Conservation (phyloP, 164 flowering plant species). For the Macadamia integrifolia region DNA sequence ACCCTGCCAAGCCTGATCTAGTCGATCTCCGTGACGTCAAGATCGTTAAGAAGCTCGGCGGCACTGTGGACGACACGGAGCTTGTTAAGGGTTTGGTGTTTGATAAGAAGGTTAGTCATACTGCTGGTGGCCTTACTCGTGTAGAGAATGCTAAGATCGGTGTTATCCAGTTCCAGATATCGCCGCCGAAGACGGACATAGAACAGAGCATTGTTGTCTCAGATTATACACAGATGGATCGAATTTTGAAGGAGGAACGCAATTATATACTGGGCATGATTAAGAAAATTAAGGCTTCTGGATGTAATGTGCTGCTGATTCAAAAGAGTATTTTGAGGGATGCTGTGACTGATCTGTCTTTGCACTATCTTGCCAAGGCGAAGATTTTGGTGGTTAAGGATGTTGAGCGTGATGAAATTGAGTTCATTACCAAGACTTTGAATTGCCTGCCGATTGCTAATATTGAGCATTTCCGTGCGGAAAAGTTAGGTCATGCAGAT, state of each 20-base stretch:
- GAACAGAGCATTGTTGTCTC: conserved; percentile 92
- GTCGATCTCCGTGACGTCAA: conserved; percentile 79
- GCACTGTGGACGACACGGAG: conserved; percentile 90
- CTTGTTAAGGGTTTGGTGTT: conserved; percentile 73
- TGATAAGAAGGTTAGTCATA: conserved; percentile 87
- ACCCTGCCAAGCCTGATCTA: conserved; percentile 58
- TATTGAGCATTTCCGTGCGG: conserved; percentile 85
- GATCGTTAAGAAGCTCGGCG: conserved; percentile 87
- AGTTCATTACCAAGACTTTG: conserved; percentile 90
- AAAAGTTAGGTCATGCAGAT: conserved; percentile 86
- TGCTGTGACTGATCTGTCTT: conserved; percentile 83
- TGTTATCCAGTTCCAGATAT: conserved; percentile 90
- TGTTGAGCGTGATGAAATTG: conserved; percentile 92
- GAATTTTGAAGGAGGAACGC: conserved; percentile 92
- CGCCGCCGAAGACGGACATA: conserved; percentile 93
- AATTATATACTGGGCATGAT: conserved; percentile 85
- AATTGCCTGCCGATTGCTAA: conserved; percentile 93
- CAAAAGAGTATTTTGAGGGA: conserved; percentile 92
- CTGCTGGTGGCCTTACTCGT: conserved; percentile 79
- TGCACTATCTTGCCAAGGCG: conserved; percentile 88
- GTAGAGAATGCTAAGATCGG: conserved; percentile 85
- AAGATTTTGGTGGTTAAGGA: conserved; percentile 92
- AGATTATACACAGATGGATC: conserved; percentile 92
- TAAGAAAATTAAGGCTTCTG: conserved; percentile 84
- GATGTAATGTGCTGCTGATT: conserved; percentile 79